Base-by-base conservation (phyloP, 2,329 filamentous ascomycete genomes). In the Neonectria coccinea region DNA sequence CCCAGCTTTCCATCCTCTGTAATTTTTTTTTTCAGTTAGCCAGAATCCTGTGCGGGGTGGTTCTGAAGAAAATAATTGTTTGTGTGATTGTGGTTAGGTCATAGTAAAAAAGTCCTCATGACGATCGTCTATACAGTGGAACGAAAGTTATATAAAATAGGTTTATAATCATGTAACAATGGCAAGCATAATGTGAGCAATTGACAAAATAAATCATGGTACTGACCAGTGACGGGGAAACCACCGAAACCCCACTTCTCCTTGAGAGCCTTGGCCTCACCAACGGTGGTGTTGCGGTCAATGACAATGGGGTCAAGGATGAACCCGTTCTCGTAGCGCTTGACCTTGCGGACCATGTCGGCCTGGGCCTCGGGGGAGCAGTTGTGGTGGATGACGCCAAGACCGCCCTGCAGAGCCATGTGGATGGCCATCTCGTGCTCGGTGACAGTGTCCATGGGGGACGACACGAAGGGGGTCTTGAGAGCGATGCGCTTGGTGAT, bases 401-500 rank as follows among this genome's bases (percentile, higher is more conserved):
- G 85, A 76, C 93, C 93, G 74, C 93, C 93, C 77, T 96, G 91
- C 33, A 96, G 87, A 56, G 93, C 93, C 87, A 97, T 97, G 84
- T 97, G 93, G 75, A 99, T 98, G 70, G 96, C 97, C 97, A 99
- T 99, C 80, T 97, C 95, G 83, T 97, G 92, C 85, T 99, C 96
- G 47, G 97, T 99, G 79, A 99, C 96, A 10, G 96, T 99, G 84
- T 99, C 96, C 96, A 99, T 99, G 76, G 97, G 96, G 42, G 96
- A 98, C 51, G 96, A 99, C 70, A 98, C 89, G 77, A 99, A 94
- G 65, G 96, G 96, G 7, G 94, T 97, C 88, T 97, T 99, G 79
- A 99, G 87, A 39, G 92, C 90, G 81, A 99, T 97, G 76, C 93
- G 90, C 88, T 97, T 97, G 73, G 96, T 99, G 75, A 99, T 87